phyloP scores from a whole-genome alignment of 768 basidiomycete species.

The Phanerodontia chrysosporium region DNA sequence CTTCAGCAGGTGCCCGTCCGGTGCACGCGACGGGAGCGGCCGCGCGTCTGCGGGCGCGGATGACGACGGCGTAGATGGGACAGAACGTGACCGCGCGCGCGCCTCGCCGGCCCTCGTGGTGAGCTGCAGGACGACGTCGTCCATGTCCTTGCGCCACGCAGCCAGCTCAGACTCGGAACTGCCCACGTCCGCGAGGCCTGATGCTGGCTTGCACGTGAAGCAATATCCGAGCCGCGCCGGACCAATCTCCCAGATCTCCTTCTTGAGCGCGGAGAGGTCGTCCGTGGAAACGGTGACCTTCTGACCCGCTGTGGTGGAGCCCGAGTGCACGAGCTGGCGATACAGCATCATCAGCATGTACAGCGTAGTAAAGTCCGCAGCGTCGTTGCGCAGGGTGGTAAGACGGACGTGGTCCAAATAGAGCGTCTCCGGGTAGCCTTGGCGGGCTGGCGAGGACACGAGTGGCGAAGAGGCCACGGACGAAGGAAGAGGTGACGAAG shows the following conservation, averaged over 20 bases:
- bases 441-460: constrained; percentile 24
- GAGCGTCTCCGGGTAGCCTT: constrained; percentile 66
- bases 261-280: constrained; percentile 58
- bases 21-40: constrained; percentile 30
- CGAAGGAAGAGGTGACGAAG: constrained; percentile 49
- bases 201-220: constrained; percentile 31
- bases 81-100: constrained; percentile 7
- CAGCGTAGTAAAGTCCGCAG: constrained; percentile 66
- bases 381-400: constrained; percentile 61
- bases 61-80: background rate
- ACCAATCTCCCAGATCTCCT: constrained; percentile 70
- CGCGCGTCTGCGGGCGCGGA: constrained; percentile 14
- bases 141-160: constrained; percentile 52
- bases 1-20: constrained; percentile 49
- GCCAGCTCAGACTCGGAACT: constrained; percentile 37
- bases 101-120: constrained; percentile 61
- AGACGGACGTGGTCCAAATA: constrained; percentile 78
- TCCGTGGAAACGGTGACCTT: constrained; percentile 38
- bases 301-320: constrained; percentile 15
- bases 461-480: constrained; percentile 29
- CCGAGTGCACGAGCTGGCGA: constrained; percentile 64
- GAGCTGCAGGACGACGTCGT: constrained; percentile 72
- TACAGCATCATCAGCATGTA: constrained; percentile 82
- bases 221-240: constrained; percentile 59
- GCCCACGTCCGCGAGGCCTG: constrained; percentile 5